Evolutionary conservation across 108 stramenopile species (phyloP).

Genomic region (Skeletonema menzelii): DNA sequence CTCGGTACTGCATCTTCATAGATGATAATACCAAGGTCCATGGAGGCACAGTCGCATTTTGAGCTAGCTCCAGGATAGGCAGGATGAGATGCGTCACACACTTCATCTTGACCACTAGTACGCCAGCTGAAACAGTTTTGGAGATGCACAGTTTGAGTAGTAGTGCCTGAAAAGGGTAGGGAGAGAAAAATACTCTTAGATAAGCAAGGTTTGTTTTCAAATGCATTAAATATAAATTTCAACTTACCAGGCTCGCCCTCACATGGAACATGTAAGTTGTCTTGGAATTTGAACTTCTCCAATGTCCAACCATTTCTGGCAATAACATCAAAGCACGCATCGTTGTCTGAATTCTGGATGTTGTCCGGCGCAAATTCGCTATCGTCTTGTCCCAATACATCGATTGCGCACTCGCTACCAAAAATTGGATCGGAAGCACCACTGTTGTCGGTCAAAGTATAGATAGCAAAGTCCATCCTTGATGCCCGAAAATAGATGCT

Average conservation of each 20-base stretch:
- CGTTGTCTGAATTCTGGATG: background rate
- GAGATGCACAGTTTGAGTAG: background rate
- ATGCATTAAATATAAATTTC: background rate
- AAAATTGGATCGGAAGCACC: background rate
- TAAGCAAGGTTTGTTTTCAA: background rate
- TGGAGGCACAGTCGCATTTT: background rate
- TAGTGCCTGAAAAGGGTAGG: background rate
- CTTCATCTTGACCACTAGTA: background rate
- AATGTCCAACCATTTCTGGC: background rate
- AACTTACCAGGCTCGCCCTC: background rate
- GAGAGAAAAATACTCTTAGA: background rate
- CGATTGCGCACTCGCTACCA: background rate
- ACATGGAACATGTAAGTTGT: background rate
- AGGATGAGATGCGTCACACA: background rate
- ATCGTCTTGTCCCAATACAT: background rate
- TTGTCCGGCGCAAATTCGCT: background rate
- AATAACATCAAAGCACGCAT: background rate
- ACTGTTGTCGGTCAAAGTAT: background rate
- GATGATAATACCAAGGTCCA: background rate
- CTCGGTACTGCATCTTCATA: background rate
- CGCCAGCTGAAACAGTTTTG: conserved; percentile 3
- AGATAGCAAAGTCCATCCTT: background rate
- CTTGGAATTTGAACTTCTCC: background rate
- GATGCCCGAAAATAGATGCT: background rate
- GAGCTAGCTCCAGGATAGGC: background rate